phyloP scores from a whole-genome alignment of 345 rosid genomes.

The Salix purpurea region DNA sequence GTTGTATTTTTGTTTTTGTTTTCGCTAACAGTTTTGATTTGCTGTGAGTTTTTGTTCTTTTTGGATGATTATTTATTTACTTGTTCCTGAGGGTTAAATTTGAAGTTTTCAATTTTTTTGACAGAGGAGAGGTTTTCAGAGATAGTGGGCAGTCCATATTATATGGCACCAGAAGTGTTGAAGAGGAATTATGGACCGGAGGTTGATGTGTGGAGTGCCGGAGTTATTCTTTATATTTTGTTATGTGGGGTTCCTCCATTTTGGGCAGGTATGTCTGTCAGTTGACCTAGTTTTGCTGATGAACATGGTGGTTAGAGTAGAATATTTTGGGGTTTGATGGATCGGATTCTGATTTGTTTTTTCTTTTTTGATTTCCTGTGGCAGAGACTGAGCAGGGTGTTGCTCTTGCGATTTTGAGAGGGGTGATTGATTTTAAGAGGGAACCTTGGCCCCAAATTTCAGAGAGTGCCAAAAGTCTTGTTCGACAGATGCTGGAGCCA shows the following conservation, averaged over 20 bases:
- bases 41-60: neutral
- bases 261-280: conserved; percentile 64
- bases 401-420: conserved; percentile 90
- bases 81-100: neutral
- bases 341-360: neutral
- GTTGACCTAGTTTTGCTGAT: conserved; percentile 1
- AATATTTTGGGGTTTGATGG: neutral
- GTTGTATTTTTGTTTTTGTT: too few species aligned
- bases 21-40: neutral
- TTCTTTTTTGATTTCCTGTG: conserved; percentile 17
- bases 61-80: neutral
- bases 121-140: conserved; percentile 75
- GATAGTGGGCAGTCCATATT: conserved; percentile 96
- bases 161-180: conserved; percentile 95
- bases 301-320: conserved; percentile 1
- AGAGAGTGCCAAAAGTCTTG: conserved; percentile 83
- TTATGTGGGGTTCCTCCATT: conserved; percentile 92
- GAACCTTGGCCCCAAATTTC: conserved; percentile 98
- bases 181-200: conserved; percentile 87
- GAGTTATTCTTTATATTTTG: conserved; percentile 81
- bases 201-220: conserved; percentile 94
- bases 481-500: conserved; percentile 79
- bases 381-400: conserved; percentile 96
- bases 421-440: conserved; percentile 74
- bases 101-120: neutral